Percentiles rank a stretch among this genome's conserved stretches.
Evolutionary conservation across 345 rosid genomes (phyloP).

Genomic region (Eucalyptus erythrocorys): DNA sequence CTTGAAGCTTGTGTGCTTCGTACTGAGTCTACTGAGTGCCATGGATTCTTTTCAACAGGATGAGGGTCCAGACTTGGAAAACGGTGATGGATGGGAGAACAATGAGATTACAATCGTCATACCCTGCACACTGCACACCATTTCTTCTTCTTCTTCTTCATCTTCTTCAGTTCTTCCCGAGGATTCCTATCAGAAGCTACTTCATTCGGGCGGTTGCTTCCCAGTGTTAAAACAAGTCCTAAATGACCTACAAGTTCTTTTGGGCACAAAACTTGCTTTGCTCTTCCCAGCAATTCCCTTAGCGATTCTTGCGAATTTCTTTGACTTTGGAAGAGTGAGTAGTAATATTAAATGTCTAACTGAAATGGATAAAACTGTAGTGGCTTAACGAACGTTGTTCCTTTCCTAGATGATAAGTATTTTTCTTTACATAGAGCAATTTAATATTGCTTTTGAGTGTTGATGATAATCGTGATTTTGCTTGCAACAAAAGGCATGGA

Average conservation of each 20-base stretch:
- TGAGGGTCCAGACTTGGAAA: slow-evolving; percentile 7
- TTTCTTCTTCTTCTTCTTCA: background rate
- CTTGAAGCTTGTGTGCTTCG: background rate
- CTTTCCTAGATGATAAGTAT: background rate
- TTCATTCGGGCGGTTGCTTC: slow-evolving; percentile 4
- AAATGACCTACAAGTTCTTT: slow-evolving; percentile 20
- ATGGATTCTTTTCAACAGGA: slow-evolving; percentile 4
- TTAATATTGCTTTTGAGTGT: background rate
- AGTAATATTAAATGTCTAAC: background rate
- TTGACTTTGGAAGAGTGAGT: slow-evolving; percentile 20
- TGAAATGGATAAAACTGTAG: background rate
- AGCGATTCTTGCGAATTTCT: slow-evolving; percentile 15
- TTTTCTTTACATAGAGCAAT: background rate
- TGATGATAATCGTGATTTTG: background rate
- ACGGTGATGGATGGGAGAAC: background rate
- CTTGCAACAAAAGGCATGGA: slow-evolving; percentile 38
- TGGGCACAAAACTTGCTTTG: slow-evolving; percentile 27
- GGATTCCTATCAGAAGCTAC: slow-evolving; percentile 15
- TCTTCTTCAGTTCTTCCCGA: slow-evolving; percentile 16
- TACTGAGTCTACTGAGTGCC: background rate
- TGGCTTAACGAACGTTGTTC: background rate
- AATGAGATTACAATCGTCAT: background rate
- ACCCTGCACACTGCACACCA: background rate
- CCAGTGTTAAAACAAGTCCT: slow-evolving; percentile 2
- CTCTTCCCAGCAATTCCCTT: slow-evolving; percentile 41